Evolutionary conservation across 768 basidiomycete species (phyloP), one percentile per base, ranked within the genome.

Genomic region (Psilocybe sp.): DNA sequence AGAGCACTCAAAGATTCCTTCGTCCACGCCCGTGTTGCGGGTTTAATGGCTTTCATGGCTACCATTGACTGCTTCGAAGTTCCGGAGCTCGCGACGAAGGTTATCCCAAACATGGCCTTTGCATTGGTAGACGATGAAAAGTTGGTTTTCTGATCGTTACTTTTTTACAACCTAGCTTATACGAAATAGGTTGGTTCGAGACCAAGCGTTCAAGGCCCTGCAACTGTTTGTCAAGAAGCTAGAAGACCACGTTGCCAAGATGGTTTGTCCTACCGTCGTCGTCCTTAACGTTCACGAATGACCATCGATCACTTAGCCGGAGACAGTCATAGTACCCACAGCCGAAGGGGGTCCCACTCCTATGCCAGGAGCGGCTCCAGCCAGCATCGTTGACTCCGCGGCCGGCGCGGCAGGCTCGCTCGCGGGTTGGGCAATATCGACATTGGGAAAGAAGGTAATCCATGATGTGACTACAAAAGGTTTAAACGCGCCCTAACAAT

Each of bases 371-470:
- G 23, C 4, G 3, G 23, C 67, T 51, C 71, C 73, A 69, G 63
- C 73, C 58, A 81, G 76, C 10, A 69, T 97, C 2, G 91, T 91
- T 13, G 92, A 85, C 57, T 85, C 85, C 4, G 93, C 96, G 0
- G 85, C 93, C 0, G 94, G 93, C 0, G 95, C 94, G 2, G 96
- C 95, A 14, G 87, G 90, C 7, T 89, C 86, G 14, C 71, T 99
- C 3, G 95, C 96, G 12, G 92, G 94, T 5, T 98, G 96, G 96
- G 96, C 96, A 1, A 92, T 98, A 38, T 89, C 92, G 4, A 93
- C 89, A 0, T 60, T 98, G 0, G 85, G 89, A 20, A 94, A 84
- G 70, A 89, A 88, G 75, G 89, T 89, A 46, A 40, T 16, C 8
- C 15, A 4, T 45, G 20, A 18, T 48, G 13, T 4, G 31, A 8